phyloP scores from a whole-genome alignment of 257 asterid species.

The Fraxinus excelsior region DNA sequence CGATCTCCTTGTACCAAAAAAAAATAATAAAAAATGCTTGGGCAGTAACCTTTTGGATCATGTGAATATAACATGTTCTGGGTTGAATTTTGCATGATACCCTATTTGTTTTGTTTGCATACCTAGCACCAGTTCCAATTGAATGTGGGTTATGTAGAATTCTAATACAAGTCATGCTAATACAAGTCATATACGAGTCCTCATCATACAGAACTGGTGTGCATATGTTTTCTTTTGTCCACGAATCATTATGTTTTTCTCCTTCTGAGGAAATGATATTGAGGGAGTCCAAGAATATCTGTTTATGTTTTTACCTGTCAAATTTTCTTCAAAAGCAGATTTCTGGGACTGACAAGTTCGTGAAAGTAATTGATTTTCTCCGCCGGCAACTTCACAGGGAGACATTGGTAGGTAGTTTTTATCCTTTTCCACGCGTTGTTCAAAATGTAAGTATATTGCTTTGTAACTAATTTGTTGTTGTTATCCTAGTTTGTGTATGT shows the following conservation, averaged over 20 bases:
- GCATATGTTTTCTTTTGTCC: conserved; percentile 6
- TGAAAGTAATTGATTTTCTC: conserved; percentile 84
- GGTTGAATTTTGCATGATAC: not conserved
- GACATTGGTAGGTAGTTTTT: conserved; percentile 55
- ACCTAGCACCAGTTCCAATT: not conserved
- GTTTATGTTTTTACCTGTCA: not conserved
- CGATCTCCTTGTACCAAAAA: not conserved
- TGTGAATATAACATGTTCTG: not conserved
- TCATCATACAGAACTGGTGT: not conserved
- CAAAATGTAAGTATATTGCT: not conserved
- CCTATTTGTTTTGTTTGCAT: not conserved
- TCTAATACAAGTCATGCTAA: not conserved
- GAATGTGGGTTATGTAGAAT: not conserved
- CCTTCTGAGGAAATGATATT: not conserved
- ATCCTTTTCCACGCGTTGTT: conserved; percentile 8
- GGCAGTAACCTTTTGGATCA: not conserved
- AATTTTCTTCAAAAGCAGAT: conserved; percentile 47
- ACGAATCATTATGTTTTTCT: not conserved
- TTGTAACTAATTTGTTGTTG: conserved; percentile 24
- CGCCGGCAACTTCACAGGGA: conserved; percentile 97
- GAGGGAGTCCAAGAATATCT: not conserved
- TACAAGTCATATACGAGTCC: not conserved
- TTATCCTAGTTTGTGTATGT: conserved; percentile 80
- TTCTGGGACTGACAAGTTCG: conserved; percentile 86
- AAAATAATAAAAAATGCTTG: too few relatives aligned